Evolutionary conservation across 1,284 basidiomycete species (phyloP), one percentile per base, ranked within the genome.

Genomic region (Vanrija pseudolonga): DNA sequence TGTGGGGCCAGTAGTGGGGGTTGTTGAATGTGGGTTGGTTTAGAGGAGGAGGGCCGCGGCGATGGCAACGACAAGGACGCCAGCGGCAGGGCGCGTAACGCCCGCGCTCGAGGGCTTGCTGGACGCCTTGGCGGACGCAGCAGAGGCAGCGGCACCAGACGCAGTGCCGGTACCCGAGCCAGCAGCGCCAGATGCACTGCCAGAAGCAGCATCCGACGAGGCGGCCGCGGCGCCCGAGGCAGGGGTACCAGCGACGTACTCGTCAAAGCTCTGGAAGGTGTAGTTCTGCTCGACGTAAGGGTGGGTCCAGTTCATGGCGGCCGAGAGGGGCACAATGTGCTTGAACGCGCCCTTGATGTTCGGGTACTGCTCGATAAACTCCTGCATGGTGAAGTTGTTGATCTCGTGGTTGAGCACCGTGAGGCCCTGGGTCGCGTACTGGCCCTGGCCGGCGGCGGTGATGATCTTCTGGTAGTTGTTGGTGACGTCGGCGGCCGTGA

Each of bases 331-430:
- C 15, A 75, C 69, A 28, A 78, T 53, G 59, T 71, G 57, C 52
- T 72, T 71, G 70, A 73, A 72, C 17, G 67, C 52, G 36, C 64
- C 47, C 57, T 71, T 69, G 64, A 76, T 67, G 51, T 58, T 56
- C 40, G 71, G 63, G 60, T 71, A 64, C 60, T 66, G 63, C 26
- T 67, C 61, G 47, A 72, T 60, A 53, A 72, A 53, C 55, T 68
- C 60, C 22, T 57, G 47, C 76, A 79, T 77, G 45, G 77, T 77
- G 51, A 64, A 67, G 63, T 73, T 76, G 73, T 68, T 73, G 54
- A 79, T 61, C 65, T 79, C 79, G 67, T 80, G 78, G 19, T 72
- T 76, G 43, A 80, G 68, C 32, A 80, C 77, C 36, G 79, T 70
- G 18, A 76, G 73, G 18, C 78, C 78, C 40, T 69, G 57, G 7